Evolutionary conservation across 345 rosid species (phyloP), one percentile per base, ranked within the genome.

Genomic region (Rhizophora apiculata): DNA sequence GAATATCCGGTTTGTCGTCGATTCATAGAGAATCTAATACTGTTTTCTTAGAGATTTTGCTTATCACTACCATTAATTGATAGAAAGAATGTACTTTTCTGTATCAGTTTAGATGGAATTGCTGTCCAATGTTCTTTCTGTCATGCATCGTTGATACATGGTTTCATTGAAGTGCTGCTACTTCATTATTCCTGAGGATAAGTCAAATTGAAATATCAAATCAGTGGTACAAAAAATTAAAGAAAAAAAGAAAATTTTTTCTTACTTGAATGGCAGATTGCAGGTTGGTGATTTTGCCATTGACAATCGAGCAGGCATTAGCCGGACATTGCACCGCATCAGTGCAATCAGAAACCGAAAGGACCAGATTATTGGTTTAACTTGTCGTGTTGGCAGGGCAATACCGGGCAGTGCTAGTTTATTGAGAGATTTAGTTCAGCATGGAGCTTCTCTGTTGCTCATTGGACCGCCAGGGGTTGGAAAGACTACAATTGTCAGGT

Each of bases 391-490:
- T 85, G 97, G 97, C 69, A 80, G 92, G 59, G 96, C 92, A 36
- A 87, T 93, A 72, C 75, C 82, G 29, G 97, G 97, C 59, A 90
- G 88, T 27, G 93, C 98, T 31, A 79, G 83, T 82, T 83, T 89
- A 79, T 73, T 93, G 69, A 81, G 77, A 53, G 97, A 90, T 81
- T 82, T 93, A 73, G 86, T 90, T 63, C 84, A 83, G 73, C 85
- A 86, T 68, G 98, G 93, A 65, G 84, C 85, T 73, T 93, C 98
- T 21, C 74, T 93, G 60, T 76, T 93, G 86, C 90, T 93, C 60
- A 93, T 93, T 75, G 97, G 97, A 26, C 96, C 98, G 62, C 97
- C 98, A 0, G 98, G 98, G 55, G 98, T 90, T 22, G 98, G 98
- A 39, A 93, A 93, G 78, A 93, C 98, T 67, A 90, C 98, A 31